These are phyloP conservation scores for Populus alba DNA, from an alignment of 345 rosid species.

Conservation along the genomic window DNA sequence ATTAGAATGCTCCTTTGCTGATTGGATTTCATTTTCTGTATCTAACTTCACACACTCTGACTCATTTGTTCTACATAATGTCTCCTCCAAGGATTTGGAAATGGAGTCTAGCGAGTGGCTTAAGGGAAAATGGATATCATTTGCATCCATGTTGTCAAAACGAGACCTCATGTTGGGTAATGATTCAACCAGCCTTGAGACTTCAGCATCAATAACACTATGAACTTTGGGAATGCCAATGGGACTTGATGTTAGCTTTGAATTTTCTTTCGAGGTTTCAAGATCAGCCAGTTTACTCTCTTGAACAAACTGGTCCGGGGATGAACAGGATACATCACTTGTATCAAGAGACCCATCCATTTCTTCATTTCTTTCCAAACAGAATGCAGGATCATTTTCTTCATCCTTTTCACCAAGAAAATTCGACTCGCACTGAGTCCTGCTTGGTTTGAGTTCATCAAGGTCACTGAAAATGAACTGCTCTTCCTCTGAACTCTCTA, in stretches of 20 bases:
- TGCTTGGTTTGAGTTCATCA: constrained; percentile 38
- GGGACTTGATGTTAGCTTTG: constrained; percentile 40
- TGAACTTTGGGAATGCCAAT: constrained; percentile 42
- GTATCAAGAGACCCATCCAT: constrained; percentile 8
- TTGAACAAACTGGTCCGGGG: constrained; percentile 20
- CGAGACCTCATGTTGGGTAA: constrained; percentile 56
- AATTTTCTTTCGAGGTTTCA: constrained; percentile 29
- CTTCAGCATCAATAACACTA: constrained; percentile 27
- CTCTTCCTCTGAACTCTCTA: constrained; percentile 60
- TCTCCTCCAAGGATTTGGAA: constrained; percentile 38
- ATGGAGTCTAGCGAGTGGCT: constrained; percentile 61
- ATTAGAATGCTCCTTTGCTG: constrained; percentile 21
- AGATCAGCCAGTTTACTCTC: constrained; percentile 23
- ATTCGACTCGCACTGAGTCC: constrained; percentile 19
- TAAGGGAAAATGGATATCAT: constrained; percentile 33
- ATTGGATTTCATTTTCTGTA: constrained; percentile 24
- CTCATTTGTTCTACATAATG: constrained; percentile 34
- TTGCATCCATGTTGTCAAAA: constrained; percentile 24
- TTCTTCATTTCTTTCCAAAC: constrained; percentile 19
- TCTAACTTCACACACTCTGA: constrained; percentile 28
- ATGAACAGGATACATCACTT: constrained; percentile 26
- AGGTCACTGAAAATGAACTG: constrained; percentile 70
- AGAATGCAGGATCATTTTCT: constrained; percentile 20
- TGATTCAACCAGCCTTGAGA: constrained; percentile 50
- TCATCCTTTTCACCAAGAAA: constrained; percentile 26